Evolutionary conservation across 1,284 basidiomycete species (phyloP), one percentile per base, ranked within the genome.

Genomic region (Marasmius sp.): DNA sequence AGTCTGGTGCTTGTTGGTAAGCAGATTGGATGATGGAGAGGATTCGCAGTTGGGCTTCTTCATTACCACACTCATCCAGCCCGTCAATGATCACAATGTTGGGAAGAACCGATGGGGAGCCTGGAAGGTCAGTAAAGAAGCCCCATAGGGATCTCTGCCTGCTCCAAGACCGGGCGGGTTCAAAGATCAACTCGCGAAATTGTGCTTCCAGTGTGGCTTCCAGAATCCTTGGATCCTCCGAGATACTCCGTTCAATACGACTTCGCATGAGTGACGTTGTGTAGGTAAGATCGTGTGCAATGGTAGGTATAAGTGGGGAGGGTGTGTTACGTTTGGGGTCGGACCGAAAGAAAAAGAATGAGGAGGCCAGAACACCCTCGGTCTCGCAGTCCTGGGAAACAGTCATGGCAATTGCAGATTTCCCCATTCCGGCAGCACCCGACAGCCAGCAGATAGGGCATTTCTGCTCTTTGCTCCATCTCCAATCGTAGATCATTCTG

Each of bases 391-490:
- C 41, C 14, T 64, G 34, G 16, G 66, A 62, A 18, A 69, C 47
- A 0, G 64, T 67, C 27, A 61, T 66, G 0, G 68, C 67, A 8
- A 69, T 64, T 8, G 68, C 57, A 0, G 67, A 66, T 48, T 69
- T 69, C 3, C 67, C 68, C 12, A 41, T 39, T 2, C 68, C 68
- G 9, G 66, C 64, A 6, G 55, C 41, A 7, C 68, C 67, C 22
- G 60, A 56, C 10, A 69, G 57, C 66, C 62, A 68, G 34, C 60
- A 64, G 33, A 67, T n/a, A 0, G 59, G 50, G 16, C 6, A 6
- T 16, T 58, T 51, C 11, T 53, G 20, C 1, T 41, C 45, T 36
- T 41, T 41, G 11, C 37, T 16, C 7, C 10, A 11, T 5, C 59
- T 45, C 67, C 68, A 69, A 11, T 50, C 6, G 2, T 37, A n/a